These are phyloP conservation scores for Vinca minor DNA, from an alignment of 257 asterid species.

Conservation along the genomic window DNA sequence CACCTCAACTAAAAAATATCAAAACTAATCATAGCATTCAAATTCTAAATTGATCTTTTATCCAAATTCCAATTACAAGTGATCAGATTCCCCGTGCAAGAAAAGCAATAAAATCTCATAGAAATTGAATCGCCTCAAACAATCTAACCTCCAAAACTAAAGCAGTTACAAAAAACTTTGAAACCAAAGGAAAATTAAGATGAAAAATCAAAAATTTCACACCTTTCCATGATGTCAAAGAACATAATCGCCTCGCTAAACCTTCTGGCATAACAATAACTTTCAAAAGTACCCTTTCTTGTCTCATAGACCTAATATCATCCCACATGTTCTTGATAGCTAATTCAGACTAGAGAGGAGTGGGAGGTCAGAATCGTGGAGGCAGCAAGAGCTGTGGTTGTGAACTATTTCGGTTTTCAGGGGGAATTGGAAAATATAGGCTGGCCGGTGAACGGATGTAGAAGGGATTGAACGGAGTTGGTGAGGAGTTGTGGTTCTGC, in stretches of 20 bases:
- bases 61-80: background rate
- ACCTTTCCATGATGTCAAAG: slow-evolving; percentile 64
- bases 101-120: background rate
- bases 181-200: background rate
- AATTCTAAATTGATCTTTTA: background rate
- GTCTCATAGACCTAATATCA: slow-evolving; percentile 62
- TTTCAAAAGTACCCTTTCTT: slow-evolving; percentile 46
- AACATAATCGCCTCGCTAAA: slow-evolving; percentile 56
- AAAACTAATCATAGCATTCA: background rate
- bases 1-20: too few species aligned
- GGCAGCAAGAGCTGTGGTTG: too few species aligned
- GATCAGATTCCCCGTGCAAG: background rate
- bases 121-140: too few species aligned
- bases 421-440: too few species aligned
- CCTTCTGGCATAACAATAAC: slow-evolving; percentile 50
- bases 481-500: too few species aligned
- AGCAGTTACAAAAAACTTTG: background rate
- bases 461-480: too few species aligned
- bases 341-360: too few species aligned
- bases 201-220: background rate
- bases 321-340: too few species aligned
- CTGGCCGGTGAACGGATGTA: too few species aligned
- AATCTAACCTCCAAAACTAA: background rate
- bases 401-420: too few species aligned
- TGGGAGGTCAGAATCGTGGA: too few species aligned